Evolutionary conservation across 139 green algal genomes (phyloP).

Genomic region (Chlorella sp.): DNA sequence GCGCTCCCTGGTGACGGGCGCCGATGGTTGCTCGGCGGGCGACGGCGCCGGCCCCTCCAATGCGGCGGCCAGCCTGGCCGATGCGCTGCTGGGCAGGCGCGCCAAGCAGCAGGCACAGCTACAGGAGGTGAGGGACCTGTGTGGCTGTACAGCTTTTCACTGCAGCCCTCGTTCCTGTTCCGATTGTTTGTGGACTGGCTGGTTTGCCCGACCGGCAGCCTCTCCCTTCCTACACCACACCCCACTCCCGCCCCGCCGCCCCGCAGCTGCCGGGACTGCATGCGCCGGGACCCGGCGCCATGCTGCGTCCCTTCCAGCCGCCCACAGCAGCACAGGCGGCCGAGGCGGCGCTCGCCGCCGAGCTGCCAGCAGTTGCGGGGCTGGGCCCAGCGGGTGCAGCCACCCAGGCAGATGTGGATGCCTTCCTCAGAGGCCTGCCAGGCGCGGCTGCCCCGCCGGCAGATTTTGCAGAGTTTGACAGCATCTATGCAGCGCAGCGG

Average conservation of each 20-base stretch:
- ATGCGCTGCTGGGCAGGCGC: conserved; percentile 77
- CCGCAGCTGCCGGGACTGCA: conserved; percentile 31
- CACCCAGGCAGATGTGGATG: conserved; percentile 18
- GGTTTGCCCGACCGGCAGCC: neutral
- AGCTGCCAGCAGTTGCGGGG: conserved; percentile 36
- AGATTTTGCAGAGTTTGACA: conserved; percentile 41
- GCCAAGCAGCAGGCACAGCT: conserved; percentile 77
- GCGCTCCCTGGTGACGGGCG: conserved; percentile 79
- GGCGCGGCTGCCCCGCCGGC: neutral
- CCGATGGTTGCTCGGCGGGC: conserved; percentile 74
- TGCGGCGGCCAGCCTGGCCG: conserved; percentile 72
- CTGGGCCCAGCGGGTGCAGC: conserved; percentile 10
- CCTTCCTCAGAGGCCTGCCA: conserved; percentile 24
- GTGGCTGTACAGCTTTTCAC: too few relatives aligned
- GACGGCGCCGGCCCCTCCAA: conserved; percentile 75
- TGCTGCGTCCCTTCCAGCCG: conserved; percentile 3
- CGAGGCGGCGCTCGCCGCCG: conserved; percentile 17
- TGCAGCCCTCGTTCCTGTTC: too few relatives aligned
- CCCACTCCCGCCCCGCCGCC: neutral
- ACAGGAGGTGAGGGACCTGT: conserved; percentile 36
- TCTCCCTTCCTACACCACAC: neutral
- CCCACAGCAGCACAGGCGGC: conserved; percentile 33
- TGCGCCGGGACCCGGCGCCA: neutral
- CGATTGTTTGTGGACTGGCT: too few relatives aligned
- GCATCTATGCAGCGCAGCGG: conserved; percentile 36